Evolutionary conservation across 2,329 filamentous ascomycete genomes (phyloP).

Genomic region (Sporothrix schenckii): DNA sequence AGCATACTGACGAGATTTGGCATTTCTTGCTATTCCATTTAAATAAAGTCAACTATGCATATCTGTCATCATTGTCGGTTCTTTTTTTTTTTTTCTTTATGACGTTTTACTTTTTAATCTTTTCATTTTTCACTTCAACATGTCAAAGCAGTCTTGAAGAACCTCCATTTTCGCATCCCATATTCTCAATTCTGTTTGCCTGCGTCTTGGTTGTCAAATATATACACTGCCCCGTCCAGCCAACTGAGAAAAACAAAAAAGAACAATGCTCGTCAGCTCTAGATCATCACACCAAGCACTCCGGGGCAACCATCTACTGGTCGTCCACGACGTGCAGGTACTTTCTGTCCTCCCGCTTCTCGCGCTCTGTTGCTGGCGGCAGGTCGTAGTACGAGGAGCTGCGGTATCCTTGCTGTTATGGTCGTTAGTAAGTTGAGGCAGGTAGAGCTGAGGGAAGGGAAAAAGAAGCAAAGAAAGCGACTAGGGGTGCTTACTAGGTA

Average conservation of each 20-base stretch:
- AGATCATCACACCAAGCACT: slow-evolving; percentile 3
- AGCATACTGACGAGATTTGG: too few species aligned
- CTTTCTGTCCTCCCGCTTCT: slow-evolving; percentile 93
- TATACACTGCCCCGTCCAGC: slow-evolving; percentile 28
- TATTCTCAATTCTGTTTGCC: neutral
- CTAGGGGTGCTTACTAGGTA: slow-evolving; percentile 71
- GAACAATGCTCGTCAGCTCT: slow-evolving; percentile 9
- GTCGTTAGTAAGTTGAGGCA: slow-evolving; percentile 41
- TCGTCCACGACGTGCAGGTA: slow-evolving; percentile 93
- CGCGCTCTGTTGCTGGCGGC: slow-evolving; percentile 89
- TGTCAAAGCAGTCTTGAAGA: neutral
- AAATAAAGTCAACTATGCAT: too few species aligned
- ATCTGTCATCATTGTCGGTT: too few species aligned
- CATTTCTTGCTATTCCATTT: too few species aligned
- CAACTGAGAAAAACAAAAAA: slow-evolving; percentile 15
- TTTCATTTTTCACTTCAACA: neutral
- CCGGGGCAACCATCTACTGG: slow-evolving; percentile 56
- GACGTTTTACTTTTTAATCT: neutral
- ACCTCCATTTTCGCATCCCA: neutral
- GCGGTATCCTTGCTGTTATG: slow-evolving; percentile 78
- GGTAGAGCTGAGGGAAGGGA: neutral
- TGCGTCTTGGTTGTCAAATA: slow-evolving; percentile 21
- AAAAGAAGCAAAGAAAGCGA: neutral
- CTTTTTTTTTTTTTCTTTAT: neutral
- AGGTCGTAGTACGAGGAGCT: slow-evolving; percentile 88